phyloP scores from a whole-genome alignment of 495 filamentous ascomycete species.

The Aspergillus haitiensis region DNA sequence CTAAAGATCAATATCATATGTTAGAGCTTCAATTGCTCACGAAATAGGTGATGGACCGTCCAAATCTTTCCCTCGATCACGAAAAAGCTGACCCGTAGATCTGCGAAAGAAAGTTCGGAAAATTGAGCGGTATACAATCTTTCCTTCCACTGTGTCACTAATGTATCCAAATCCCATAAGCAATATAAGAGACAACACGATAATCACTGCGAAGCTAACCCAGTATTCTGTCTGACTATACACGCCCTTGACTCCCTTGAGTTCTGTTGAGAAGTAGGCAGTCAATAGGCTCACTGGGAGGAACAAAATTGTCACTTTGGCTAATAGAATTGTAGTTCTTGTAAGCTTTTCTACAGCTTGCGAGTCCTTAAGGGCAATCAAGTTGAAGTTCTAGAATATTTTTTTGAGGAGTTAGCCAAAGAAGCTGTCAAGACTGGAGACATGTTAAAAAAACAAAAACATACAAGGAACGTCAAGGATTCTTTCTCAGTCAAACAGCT shows the following conservation, averaged over 20 bases:
- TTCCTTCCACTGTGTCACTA: slow-evolving; percentile 53
- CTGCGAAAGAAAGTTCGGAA: slow-evolving; percentile 41
- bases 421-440: background rate
- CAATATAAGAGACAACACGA: slow-evolving; percentile 60
- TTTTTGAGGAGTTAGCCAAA: slow-evolving; percentile 20
- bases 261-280: slow-evolving; percentile 76
- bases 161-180: slow-evolving; percentile 50
- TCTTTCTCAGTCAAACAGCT: slow-evolving; percentile 79
- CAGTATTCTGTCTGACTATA: slow-evolving; percentile 70
- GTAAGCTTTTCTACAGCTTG: slow-evolving; percentile 76
- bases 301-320: slow-evolving; percentile 82
- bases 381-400: slow-evolving; percentile 71
- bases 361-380: slow-evolving; percentile 82
- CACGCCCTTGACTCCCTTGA: slow-evolving; percentile 55
- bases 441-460: slow-evolving; percentile 2
- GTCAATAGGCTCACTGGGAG: slow-evolving; percentile 82
- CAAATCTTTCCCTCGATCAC: slow-evolving; percentile 11
- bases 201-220: slow-evolving; percentile 67
- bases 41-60: background rate
- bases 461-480: slow-evolving; percentile 67
- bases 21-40: background rate
- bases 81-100: slow-evolving; percentile 30
- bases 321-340: slow-evolving; percentile 76
- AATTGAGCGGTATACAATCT: slow-evolving; percentile 49
- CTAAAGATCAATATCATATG: background rate